phyloP scores from a whole-genome alignment of 768 basidiomycete species.

The Pleurotus platypus region DNA sequence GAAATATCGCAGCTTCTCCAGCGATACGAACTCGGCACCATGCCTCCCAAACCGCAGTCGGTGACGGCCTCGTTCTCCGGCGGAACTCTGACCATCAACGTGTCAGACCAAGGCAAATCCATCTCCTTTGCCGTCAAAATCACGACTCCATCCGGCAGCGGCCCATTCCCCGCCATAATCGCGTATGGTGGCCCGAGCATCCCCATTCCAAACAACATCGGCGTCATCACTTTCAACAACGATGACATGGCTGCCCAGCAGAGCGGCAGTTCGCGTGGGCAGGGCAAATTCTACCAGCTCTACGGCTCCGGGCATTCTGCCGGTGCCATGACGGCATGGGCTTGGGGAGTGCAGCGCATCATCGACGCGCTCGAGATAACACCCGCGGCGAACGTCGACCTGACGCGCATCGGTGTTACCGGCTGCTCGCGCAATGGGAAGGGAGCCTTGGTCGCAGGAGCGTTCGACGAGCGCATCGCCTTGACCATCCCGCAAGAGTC shows the following conservation, averaged over 20 bases:
- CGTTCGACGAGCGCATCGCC: slow-evolving; percentile 55
- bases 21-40: slow-evolving; percentile 47
- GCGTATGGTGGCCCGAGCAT: slow-evolving; percentile 43
- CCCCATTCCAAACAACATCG: slow-evolving; percentile 32
- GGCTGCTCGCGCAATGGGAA: slow-evolving; percentile 63
- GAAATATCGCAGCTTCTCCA: slow-evolving; percentile 50
- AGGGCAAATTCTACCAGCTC: slow-evolving; percentile 55
- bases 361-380: slow-evolving; percentile 57
- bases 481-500: slow-evolving; percentile 63
- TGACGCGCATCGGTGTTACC: slow-evolving; percentile 46
- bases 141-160: slow-evolving; percentile 37
- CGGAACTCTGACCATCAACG: slow-evolving; percentile 46
- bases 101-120: slow-evolving; percentile 38
- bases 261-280: slow-evolving; percentile 40
- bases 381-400: slow-evolving; percentile 43
- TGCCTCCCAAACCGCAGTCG: slow-evolving; percentile 43
- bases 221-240: slow-evolving; percentile 51
- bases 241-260: slow-evolving; percentile 51
- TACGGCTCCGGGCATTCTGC: slow-evolving; percentile 46
- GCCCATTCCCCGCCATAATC: slow-evolving; percentile 51
- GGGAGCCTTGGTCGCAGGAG: slow-evolving; percentile 56
- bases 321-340: slow-evolving; percentile 57
- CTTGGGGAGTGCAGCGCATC: slow-evolving; percentile 57
- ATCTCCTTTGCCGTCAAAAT: slow-evolving; percentile 49
- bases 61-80: slow-evolving; percentile 42